A percentile compares a stretch with the other conserved stretches of the same genome.
phyloP scores from a whole-genome alignment of 2,329 filamentous ascomycete species.

The Botrytis byssoidea region DNA sequence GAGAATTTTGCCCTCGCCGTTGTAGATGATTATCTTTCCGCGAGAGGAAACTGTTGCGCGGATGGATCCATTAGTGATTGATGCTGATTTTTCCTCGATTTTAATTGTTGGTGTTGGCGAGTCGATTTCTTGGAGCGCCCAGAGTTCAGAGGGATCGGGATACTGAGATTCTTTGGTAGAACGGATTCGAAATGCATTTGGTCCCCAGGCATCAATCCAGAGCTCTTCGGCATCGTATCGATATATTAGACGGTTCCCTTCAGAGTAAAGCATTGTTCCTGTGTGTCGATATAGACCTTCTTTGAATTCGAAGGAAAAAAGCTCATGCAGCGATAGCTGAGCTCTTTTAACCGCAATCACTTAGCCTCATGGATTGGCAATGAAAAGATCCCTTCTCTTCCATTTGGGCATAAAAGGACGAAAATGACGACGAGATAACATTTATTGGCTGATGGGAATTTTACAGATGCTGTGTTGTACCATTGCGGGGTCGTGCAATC shows the following conservation, averaged over 20 bases:
- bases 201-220: constrained; percentile 50
- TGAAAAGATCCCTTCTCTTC: background rate
- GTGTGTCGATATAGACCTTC: background rate
- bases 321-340: background rate
- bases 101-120: constrained; percentile 6
- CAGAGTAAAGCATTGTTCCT: constrained; percentile 30
- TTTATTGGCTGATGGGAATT: background rate
- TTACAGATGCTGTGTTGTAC: background rate
- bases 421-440: background rate
- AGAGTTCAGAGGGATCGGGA: constrained; percentile 43
- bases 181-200: constrained; percentile 48
- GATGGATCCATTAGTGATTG: constrained; percentile 49
- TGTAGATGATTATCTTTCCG: constrained; percentile 50
- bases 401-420: background rate
- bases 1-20: constrained; percentile 44
- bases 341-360: background rate
- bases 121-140: constrained; percentile 40
- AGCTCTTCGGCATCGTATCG: constrained; percentile 47
- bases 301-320: too few species aligned
- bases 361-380: background rate
- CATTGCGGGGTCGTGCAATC: constrained; percentile 2
- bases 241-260: constrained; percentile 36
- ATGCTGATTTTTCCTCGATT: constrained; percentile 31
- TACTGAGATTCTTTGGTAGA: constrained; percentile 43
- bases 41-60: constrained; percentile 46